Base-by-base conservation (phyloP, 139 green algal genomes). In the Nannochloris sp. region DNA sequence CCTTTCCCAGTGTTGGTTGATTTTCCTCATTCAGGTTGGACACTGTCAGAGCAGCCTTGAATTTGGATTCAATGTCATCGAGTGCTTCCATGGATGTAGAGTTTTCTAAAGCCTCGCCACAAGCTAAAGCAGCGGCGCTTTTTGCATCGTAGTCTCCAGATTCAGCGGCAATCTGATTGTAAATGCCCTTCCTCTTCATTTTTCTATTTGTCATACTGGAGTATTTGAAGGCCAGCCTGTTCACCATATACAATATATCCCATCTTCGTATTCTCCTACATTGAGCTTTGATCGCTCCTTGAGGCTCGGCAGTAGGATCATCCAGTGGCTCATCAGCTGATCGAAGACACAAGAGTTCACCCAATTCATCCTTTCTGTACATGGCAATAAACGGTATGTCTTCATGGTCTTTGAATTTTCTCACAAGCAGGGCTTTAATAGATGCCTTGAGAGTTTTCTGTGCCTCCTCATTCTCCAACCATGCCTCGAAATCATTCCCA, bases 311-410 rank as follows among this genome's bases (percentile, higher is more conserved):
- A 21, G 34, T 27, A 14, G 29, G 5, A 19, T 14, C 24, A n/a
- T 55, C 24, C n/a, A 53, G 15, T 3, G 83, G 85, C 51, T 71
- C 60, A 56, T 92, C 85, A 1, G 70, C 48, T 9, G 60, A 25
- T 12, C 71, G 57, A 63, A 88, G 24, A 2, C 59, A 70, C 65
- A 96, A 71, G 73, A 97, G 83, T 67, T 88, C 79, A 4, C 83
- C 87, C 53, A 82, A 86, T 44, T 71, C 50, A 68, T 88, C 76
- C 71, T 96, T 95, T 46, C 86, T 72, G 71, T 88, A 84, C 69
- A 80, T 75, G 1, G 69, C 86, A 16, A 90, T 73, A 36, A 85
- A 78, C 4, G 86, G 85, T 23, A 93, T 70, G 57, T 87, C 80
- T 18, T 60, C 29, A 57, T 81, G 63, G 46, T 80, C 54, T 12